Evolutionary conservation across 2,329 filamentous ascomycete genomes (phyloP).

Genomic region (Aureobasidium sp.): DNA sequence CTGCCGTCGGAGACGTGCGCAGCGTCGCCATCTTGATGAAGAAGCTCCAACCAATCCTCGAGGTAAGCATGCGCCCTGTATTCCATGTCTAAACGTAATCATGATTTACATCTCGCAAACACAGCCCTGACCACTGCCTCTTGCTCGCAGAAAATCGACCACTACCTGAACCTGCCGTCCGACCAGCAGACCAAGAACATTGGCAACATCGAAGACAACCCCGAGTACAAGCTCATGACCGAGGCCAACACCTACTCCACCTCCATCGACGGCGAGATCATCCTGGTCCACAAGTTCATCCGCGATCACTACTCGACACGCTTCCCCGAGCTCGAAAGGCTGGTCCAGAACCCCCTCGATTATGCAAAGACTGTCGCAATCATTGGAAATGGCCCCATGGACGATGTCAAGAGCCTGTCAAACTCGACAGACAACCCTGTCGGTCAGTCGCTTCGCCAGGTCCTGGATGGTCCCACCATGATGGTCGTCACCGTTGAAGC

Average conservation of each 20-base stretch:
- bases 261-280: slow-evolving; percentile 86
- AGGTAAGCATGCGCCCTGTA: slow-evolving; percentile 53
- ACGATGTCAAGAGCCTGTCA: slow-evolving; percentile 74
- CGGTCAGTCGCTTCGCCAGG: slow-evolving; percentile 62
- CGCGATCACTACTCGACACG: slow-evolving; percentile 90
- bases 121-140: slow-evolving; percentile 57
- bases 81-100: slow-evolving; percentile 20
- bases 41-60: slow-evolving; percentile 67
- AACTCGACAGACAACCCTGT: slow-evolving; percentile 70
- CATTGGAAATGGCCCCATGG: slow-evolving; percentile 82
- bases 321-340: slow-evolving; percentile 84
- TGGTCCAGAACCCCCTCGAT: slow-evolving; percentile 85
- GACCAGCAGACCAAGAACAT: slow-evolving; percentile 56
- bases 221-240: slow-evolving; percentile 80
- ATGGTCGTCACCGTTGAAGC: slow-evolving; percentile 97
- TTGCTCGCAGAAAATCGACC: slow-evolving; percentile 64
- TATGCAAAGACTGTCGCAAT: slow-evolving; percentile 94
- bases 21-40: slow-evolving; percentile 75
- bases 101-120: slow-evolving; percentile 57
- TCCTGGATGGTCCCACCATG: slow-evolving; percentile 79
- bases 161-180: slow-evolving; percentile 62
- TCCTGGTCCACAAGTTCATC: slow-evolving; percentile 90
- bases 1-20: slow-evolving; percentile 65
- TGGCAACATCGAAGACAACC: slow-evolving; percentile 83
- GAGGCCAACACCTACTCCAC: slow-evolving; percentile 85